These are phyloP conservation scores for Pisolithus marmoratus DNA, from an alignment of 768 basidiomycete genomes.

Conservation along the genomic window DNA sequence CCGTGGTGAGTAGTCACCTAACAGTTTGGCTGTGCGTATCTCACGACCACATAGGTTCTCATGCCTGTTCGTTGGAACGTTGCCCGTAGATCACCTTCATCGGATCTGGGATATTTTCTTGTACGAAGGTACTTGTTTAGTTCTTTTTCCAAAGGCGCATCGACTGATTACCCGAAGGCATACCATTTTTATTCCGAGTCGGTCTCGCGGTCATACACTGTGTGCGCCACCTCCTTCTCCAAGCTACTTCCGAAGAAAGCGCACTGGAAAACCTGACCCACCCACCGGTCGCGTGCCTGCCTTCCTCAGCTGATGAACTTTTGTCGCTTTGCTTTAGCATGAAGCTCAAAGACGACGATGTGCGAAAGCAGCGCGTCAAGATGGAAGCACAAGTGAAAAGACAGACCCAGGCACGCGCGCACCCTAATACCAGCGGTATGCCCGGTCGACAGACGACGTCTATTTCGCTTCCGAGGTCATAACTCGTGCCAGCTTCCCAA, in stretches of 20 bases:
- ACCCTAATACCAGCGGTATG: slow-evolving; percentile 18
- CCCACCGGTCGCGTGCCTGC: slow-evolving; percentile 50
- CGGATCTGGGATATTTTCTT: slow-evolving; percentile 82
- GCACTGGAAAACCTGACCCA: slow-evolving; percentile 43
- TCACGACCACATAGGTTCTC: slow-evolving; percentile 50
- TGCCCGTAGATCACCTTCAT: slow-evolving; percentile 61
- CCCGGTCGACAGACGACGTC: slow-evolving; percentile 20
- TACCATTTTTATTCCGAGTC: slow-evolving; percentile 69
- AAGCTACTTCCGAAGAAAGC: slow-evolving; percentile 41
- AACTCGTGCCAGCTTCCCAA: neutral
- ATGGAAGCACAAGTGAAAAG: slow-evolving; percentile 70
- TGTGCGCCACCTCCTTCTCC: slow-evolving; percentile 54
- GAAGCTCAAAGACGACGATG: slow-evolving; percentile 75
- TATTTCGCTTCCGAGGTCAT: slow-evolving; percentile 25
- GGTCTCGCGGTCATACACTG: slow-evolving; percentile 60
- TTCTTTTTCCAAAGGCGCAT: neutral
- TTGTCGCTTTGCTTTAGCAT: slow-evolving; percentile 55
- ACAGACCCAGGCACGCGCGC: slow-evolving; percentile 38
- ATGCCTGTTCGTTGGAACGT: slow-evolving; percentile 59
- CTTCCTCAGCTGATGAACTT: slow-evolving; percentile 55
- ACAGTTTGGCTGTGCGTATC: neutral
- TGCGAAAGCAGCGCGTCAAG: slow-evolving; percentile 69
- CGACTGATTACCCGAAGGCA: slow-evolving; percentile 37
- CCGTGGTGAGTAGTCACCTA: slow-evolving; percentile 46
- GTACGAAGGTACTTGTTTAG: slow-evolving; percentile 55